Evolutionary conservation across 345 rosid genomes (phyloP).

Genomic region (Fremontodendron californicum): DNA sequence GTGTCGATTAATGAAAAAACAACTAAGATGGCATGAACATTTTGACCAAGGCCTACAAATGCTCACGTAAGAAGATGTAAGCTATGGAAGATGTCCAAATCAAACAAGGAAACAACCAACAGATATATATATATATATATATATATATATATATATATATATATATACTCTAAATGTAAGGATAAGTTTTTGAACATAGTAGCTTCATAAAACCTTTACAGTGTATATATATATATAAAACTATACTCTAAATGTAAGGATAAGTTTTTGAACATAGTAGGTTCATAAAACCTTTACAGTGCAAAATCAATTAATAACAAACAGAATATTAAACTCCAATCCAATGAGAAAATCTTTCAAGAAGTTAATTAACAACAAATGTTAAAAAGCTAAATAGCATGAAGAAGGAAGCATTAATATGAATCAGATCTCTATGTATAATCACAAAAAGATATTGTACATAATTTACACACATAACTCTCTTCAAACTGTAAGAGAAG

Average conservation of each 20-base stretch:
- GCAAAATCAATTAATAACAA: not conserved
- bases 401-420: not conserved
- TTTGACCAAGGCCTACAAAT: not conserved
- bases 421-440: not conserved
- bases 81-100: not conserved
- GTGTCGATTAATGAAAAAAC: not conserved
- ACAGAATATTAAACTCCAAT: not conserved
- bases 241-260: not conserved
- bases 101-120: not conserved
- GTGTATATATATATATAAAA: too few relatives aligned
- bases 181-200: not conserved
- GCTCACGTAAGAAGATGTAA: not conserved
- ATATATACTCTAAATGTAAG: not conserved
- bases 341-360: not conserved
- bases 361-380: not conserved
- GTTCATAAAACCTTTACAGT: not conserved
- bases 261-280: not conserved
- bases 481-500: not conserved
- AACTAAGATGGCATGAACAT: not conserved
- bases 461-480: slow-evolving; percentile 14
- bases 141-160: too few relatives aligned
- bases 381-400: not conserved
- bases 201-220: not conserved
- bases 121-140: not conserved
- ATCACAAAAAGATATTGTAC: not conserved